phyloP scores from a whole-genome alignment of 345 rosid species.

The Gossypium arboreum region DNA sequence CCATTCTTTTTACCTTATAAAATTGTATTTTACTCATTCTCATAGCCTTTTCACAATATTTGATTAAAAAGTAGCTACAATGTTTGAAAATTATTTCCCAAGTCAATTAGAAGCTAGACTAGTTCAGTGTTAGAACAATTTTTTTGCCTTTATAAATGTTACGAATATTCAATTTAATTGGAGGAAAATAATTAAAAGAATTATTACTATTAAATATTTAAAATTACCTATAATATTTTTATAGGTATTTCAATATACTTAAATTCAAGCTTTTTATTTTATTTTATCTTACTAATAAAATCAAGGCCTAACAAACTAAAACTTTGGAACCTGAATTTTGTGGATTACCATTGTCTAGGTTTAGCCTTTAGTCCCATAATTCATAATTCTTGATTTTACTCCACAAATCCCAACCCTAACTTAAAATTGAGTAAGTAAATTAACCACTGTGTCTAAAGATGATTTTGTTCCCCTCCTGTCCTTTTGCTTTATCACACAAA shows the following conservation, averaged over 20 bases:
- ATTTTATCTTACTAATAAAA: no score
- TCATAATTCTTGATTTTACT: no score
- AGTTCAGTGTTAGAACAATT: no score
- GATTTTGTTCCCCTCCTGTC: slow-evolving; percentile 1
- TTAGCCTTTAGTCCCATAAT: neutral
- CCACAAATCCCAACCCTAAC: neutral
- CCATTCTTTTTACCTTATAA: neutral
- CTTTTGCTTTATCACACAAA: neutral
- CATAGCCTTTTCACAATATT: no score
- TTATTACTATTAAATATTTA: no score
- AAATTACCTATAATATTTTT: no score
- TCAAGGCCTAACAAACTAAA: no score
- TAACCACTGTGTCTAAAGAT: neutral
- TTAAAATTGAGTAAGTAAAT: neutral
- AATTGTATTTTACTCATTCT: neutral
- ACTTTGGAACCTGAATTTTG: neutral
- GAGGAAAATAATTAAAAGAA: no score
- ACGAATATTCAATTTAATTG: no score
- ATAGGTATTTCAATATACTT: no score
- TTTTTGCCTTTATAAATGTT: no score
- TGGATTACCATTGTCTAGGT: neutral
- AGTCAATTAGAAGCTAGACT: neutral
- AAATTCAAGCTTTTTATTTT: no score
- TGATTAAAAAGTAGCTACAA: neutral
- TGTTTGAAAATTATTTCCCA: neutral